Conservation (phyloP, 495 filamentous ascomycete genomes). For the Aspergillus saccharolyticus region DNA sequence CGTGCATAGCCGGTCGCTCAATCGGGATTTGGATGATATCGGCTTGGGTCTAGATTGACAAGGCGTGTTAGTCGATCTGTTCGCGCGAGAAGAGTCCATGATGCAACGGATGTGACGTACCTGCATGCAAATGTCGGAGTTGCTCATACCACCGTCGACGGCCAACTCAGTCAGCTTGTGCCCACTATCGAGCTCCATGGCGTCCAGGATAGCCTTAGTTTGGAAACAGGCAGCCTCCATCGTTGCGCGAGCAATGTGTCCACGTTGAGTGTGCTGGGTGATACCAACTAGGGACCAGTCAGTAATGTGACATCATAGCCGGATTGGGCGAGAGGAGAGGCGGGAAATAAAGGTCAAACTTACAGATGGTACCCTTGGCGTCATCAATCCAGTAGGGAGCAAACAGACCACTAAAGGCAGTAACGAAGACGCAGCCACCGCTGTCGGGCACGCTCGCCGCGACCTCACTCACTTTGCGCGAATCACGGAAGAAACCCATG, state of each 20-base stretch:
- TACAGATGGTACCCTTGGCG: slow-evolving; percentile 84
- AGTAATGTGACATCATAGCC: not conserved
- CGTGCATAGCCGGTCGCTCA: slow-evolving; percentile 84
- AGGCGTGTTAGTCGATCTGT: slow-evolving; percentile 13
- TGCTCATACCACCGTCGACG: slow-evolving; percentile 93
- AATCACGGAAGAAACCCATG: slow-evolving; percentile 73
- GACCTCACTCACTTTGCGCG: slow-evolving; percentile 74
- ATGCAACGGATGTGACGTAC: slow-evolving; percentile 31
- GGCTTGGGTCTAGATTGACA: slow-evolving; percentile 64
- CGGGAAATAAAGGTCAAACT: slow-evolving; percentile 27
- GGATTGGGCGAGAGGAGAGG: not conserved
- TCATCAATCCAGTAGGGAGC: slow-evolving; percentile 99
- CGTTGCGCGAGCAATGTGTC: slow-evolving; percentile 89
- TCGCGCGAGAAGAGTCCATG: not conserved
- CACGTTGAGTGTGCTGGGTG: slow-evolving; percentile 83
- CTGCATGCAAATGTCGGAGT: slow-evolving; percentile 94
- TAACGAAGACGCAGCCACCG: slow-evolving; percentile 90
- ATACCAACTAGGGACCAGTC: slow-evolving; percentile 60
- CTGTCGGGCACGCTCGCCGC: slow-evolving; percentile 81
- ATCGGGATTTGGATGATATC: slow-evolving; percentile 86
- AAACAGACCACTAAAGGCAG: slow-evolving; percentile 92
- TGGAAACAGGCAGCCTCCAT: slow-evolving; percentile 95
- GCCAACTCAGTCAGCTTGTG: slow-evolving; percentile 71
- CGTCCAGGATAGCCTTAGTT: slow-evolving; percentile 89
- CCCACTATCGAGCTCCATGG: slow-evolving; percentile 88